A percentile compares a stretch with the other conserved stretches of the same genome.
These are phyloP conservation scores for Diaporthe vexans DNA, from an alignment of 2,329 filamentous ascomycete genomes.

Conservation along the genomic window DNA sequence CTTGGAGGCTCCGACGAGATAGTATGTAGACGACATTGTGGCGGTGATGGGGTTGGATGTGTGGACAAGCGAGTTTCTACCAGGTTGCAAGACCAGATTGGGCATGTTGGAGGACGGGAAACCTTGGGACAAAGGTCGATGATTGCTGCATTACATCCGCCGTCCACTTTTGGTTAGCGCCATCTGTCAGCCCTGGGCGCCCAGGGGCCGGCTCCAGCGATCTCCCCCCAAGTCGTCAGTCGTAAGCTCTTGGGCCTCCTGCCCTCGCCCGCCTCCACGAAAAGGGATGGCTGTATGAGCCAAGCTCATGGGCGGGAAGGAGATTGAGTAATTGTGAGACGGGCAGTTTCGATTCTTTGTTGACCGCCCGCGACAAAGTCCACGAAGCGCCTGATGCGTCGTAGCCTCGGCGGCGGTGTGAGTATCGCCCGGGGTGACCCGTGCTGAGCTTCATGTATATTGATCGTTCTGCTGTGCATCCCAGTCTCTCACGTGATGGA, in stretches of 20 bases:
- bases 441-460: not conserved
- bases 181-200: conserved; percentile 4
- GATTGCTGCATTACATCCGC: conserved; percentile 24
- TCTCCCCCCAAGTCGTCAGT: no score
- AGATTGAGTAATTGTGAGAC: not conserved
- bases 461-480: not conserved
- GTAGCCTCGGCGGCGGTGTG: conserved; percentile 7
- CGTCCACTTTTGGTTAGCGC: not conserved
- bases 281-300: not conserved
- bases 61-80: not conserved
- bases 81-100: not conserved
- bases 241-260: no score
- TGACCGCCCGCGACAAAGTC: conserved; percentile 3
- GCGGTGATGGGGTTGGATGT: not conserved
- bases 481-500: not conserved
- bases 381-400: not conserved
- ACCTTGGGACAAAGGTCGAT: not conserved
- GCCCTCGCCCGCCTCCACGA: not conserved
- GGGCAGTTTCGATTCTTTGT: not conserved
- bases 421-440: not conserved
- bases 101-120: no score
- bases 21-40: not conserved
- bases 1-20: not conserved
- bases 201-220: not conserved
- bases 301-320: no score